Conservation (phyloP, 805 yeast species). For the Saccharomycopsis fermentans region DNA sequence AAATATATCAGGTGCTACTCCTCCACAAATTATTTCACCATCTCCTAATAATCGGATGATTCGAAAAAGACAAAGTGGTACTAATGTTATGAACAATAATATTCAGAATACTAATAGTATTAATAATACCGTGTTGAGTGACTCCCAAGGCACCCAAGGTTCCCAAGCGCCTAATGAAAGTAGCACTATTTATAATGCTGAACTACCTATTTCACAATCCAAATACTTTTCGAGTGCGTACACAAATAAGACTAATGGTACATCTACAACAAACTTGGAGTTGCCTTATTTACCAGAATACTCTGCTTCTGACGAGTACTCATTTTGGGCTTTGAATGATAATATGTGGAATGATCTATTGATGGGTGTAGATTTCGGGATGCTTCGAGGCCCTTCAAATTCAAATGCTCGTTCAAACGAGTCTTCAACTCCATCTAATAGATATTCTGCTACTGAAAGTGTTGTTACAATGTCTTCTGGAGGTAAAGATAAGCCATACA, state of each 20-base stretch:
- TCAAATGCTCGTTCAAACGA: not conserved
- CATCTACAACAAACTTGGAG: not conserved
- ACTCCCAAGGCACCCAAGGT: not conserved
- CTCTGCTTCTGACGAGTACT: slow-evolving; percentile 27
- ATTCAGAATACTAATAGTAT: not conserved
- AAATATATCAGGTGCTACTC: not conserved
- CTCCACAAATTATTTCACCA: not conserved
- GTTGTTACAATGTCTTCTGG: not conserved
- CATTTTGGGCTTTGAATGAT: slow-evolving; percentile 49
- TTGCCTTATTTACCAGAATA: not conserved
- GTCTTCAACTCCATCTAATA: not conserved
- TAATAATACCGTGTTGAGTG: not conserved
- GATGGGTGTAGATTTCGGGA: slow-evolving; percentile 13
- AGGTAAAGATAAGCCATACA: not conserved
- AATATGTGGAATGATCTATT: slow-evolving; percentile 57
- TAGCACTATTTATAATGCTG: not conserved
- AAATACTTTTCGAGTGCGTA: not conserved
- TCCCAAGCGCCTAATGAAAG: not conserved
- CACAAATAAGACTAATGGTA: not conserved
- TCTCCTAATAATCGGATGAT: not conserved
- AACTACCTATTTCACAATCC: not conserved
- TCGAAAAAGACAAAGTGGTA: not conserved
- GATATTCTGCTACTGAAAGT: not conserved
- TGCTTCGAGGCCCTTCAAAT: not conserved
- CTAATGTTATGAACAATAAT: not conserved